Percentiles rank a stretch among this genome's conserved stretches.
Evolutionary conservation across 306 rosid species (phyloP).

Genomic region (Rosa chinensis): DNA sequence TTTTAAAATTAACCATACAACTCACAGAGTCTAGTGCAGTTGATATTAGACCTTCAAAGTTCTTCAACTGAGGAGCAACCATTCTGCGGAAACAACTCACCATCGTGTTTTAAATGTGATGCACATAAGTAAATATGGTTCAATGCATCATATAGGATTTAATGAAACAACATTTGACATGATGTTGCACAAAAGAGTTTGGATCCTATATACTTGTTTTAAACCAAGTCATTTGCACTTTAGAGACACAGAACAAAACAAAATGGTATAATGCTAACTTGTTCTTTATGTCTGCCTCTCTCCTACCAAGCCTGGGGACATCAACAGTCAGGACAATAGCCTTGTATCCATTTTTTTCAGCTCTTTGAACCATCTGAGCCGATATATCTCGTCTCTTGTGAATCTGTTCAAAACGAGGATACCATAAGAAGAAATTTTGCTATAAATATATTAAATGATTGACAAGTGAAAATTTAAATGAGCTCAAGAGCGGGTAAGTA

Average conservation of each 20-base stretch:
- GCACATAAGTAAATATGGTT: conserved; percentile 5
- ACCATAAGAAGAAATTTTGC: neutral
- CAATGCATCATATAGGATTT: conserved; percentile 9
- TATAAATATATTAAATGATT: neutral
- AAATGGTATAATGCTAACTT: conserved; percentile 31
- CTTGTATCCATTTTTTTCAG: conserved; percentile 58
- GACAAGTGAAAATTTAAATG: neutral
- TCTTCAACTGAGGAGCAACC: conserved; percentile 50
- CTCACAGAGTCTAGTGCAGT: conserved; percentile 43
- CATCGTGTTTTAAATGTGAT: conserved; percentile 8
- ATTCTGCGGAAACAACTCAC: conserved; percentile 38
- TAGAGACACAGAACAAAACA: neutral
- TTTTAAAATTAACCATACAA: conserved; percentile 18
- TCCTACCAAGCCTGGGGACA: conserved; percentile 57
- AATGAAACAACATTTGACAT: neutral
- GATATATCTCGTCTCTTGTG: conserved; percentile 56
- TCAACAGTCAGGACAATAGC: conserved; percentile 66
- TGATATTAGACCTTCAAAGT: conserved; percentile 56
- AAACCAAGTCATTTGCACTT: neutral
- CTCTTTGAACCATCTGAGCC: conserved; percentile 48
- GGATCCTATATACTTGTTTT: neutral
- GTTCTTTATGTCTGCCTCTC: conserved; percentile 71
- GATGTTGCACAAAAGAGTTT: neutral
- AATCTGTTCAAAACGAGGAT: conserved; percentile 32
- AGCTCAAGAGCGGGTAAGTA: conserved; percentile 20